phyloP scores from a whole-genome alignment of 345 rosid genomes.

The Aurinia saxatilis region DNA sequence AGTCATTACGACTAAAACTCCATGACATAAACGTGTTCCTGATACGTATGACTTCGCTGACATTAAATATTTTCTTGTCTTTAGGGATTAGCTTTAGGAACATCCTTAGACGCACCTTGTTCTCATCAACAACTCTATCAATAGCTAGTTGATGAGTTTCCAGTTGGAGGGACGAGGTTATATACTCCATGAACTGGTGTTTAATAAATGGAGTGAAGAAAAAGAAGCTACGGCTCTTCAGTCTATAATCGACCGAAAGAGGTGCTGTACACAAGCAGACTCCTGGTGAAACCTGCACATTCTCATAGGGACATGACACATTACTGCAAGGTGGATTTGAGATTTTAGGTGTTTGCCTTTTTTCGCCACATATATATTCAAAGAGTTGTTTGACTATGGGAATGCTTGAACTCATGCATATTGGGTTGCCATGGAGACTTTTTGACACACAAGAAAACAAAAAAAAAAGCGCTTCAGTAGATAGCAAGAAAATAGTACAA shows the following conservation, averaged over 20 bases:
- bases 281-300: constrained; percentile 45
- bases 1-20: constrained; percentile 39
- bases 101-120: constrained; percentile 43
- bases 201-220: constrained; percentile 48
- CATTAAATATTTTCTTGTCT: constrained; percentile 26
- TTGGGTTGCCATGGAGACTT: constrained; percentile 78
- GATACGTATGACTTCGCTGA: constrained; percentile 51
- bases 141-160: constrained; percentile 49
- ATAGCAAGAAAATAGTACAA: neutral
- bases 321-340: constrained; percentile 17
- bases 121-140: constrained; percentile 44
- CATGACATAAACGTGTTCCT: constrained; percentile 46
- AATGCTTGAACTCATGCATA: constrained; percentile 46
- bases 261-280: constrained; percentile 71
- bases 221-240: constrained; percentile 87
- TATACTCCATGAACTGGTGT: constrained; percentile 36
- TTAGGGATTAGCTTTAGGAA: constrained; percentile 21
- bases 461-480: neutral
- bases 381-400: constrained; percentile 24
- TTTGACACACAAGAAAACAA: neutral
- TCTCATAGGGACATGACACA: constrained; percentile 43
- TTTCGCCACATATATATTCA: constrained; percentile 37
- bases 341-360: constrained; percentile 13
- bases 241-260: constrained; percentile 63
- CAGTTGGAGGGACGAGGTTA: constrained; percentile 45